Percentiles rank a stretch among this genome's conserved stretches.
Conservation (phyloP, 352 stramenopile genomes). For the Phytophthora nicotianae region DNA sequence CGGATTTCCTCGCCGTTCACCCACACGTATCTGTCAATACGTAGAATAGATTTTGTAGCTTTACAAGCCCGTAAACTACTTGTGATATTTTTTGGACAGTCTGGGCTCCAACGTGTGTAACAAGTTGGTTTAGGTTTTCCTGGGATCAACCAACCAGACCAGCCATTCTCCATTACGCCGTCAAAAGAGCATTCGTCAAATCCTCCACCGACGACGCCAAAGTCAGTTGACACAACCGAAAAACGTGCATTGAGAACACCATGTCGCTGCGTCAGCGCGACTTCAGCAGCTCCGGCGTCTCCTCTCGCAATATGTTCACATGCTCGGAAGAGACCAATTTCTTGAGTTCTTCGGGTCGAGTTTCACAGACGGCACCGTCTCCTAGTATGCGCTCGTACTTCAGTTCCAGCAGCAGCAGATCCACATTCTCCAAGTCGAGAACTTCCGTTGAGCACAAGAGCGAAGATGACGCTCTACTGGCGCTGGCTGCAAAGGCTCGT, state of each 20-base stretch:
- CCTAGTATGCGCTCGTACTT: slow-evolving; percentile 31
- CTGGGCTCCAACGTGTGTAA: slow-evolving; percentile 23
- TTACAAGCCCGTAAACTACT: slow-evolving; percentile 16
- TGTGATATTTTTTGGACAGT: slow-evolving; percentile 3
- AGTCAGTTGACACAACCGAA: neutral
- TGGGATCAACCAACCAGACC: slow-evolving; percentile 21
- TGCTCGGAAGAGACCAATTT: slow-evolving; percentile 31
- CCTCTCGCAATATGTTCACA: slow-evolving; percentile 33
- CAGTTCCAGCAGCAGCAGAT: slow-evolving; percentile 33
- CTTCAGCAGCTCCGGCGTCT: slow-evolving; percentile 24
- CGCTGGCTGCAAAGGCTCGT: slow-evolving; percentile 22
- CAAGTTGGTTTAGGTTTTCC: slow-evolving; percentile 7
- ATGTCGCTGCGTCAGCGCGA: slow-evolving; percentile 19
- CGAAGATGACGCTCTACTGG: slow-evolving; percentile 34
- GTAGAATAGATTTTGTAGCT: neutral
- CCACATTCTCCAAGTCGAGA: slow-evolving; percentile 12
- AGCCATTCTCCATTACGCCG: slow-evolving; percentile 29
- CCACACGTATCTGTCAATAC: neutral
- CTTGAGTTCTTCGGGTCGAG: slow-evolving; percentile 12
- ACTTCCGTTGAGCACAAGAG: slow-evolving; percentile 18
- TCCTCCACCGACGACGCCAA: neutral
- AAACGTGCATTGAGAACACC: neutral
- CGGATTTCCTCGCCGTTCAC: neutral
- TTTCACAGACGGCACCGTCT: slow-evolving; percentile 13
- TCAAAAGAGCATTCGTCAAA: slow-evolving; percentile 7